Evolutionary conservation across 2,329 filamentous ascomycete genomes (phyloP), one percentile per base, ranked within the genome.

Genomic region (Hypocrella siamensis): DNA sequence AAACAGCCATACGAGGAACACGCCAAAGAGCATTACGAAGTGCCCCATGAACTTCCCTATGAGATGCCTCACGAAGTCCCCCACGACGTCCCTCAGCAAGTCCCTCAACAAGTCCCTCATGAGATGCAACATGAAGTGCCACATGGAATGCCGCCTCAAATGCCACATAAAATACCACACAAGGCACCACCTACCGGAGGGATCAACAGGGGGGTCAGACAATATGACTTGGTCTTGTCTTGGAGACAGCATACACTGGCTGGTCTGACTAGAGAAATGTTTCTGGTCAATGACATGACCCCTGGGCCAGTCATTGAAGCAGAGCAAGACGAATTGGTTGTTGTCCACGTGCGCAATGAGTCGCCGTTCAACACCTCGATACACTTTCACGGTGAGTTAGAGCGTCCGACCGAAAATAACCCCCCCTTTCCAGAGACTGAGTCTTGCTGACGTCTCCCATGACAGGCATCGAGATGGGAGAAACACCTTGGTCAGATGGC

Each of bases 401-500:
- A n/a, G 14, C 11, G 16, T 18, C 26, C 9, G 9, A 14, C 14
- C 15, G 25, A 10, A 31, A 11, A 6, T 16, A 12, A 24, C n/a
- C n/a, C n/a, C 25, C 11, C 8, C 6, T 17, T 16, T 12, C 4
- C 9, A 7, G 16, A 8, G 7, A 37, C 41, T 27, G n/a, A n/a
- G n/a, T n/a, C n/a, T n/a, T n/a, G n/a, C n/a, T n/a, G n/a, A n/a
- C n/a, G n/a, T n/a, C 42, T 12, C 28, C 8, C 21, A 22, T 2
- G 9, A n/a, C 14, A 59, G 60, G 60, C 7, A 51, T 72, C 19
- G 61, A 64, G 21, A 65, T 69, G 53, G 39, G 48, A 2, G 50
- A 52, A 15, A 73, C 67, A 0, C 65, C 68, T 0, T 75, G 69
- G 70, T 64, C 68, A 1, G 72, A 77, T 36, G 72, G 72, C 19